Evolutionary conservation across 129 eudicot genomes (phyloP).

Genomic region (Escallonia herrerae): DNA sequence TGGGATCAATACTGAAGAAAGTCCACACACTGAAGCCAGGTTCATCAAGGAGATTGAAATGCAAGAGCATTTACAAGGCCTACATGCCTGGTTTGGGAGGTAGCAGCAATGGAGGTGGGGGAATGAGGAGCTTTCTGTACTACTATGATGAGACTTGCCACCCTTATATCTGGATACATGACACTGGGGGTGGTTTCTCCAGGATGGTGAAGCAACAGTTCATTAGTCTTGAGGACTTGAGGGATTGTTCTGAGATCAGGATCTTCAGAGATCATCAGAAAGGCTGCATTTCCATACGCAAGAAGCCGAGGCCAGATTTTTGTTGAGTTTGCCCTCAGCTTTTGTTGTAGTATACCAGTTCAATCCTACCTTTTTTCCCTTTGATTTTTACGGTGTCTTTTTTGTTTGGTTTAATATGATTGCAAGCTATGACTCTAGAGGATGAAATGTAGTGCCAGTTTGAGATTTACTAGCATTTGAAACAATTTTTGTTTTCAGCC

Average conservation of each 20-base stretch:
- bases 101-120: slow-evolving; percentile 23
- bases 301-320: slow-evolving; percentile 58
- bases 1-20: slow-evolving; percentile 71
- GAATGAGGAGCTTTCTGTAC: slow-evolving; percentile 48
- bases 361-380: too few relatives aligned
- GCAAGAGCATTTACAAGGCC: slow-evolving; percentile 76
- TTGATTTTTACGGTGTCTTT: background rate
- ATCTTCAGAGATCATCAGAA: slow-evolving; percentile 74
- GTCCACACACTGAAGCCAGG: slow-evolving; percentile 74
- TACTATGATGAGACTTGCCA: slow-evolving; percentile 83
- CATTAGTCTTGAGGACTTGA: slow-evolving; percentile 79
- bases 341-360: too few relatives aligned
- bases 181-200: slow-evolving; percentile 54
- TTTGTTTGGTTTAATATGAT: too few relatives aligned
- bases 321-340: slow-evolving; percentile 33
- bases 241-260: slow-evolving; percentile 80
- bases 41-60: slow-evolving; percentile 66
- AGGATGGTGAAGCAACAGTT: slow-evolving; percentile 90
- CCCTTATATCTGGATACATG: slow-evolving; percentile 83
- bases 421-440: background rate
- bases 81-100: slow-evolving; percentile 52
- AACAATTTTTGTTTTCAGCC: too few relatives aligned
- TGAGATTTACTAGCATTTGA: background rate
- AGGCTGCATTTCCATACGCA: slow-evolving; percentile 73
- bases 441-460: background rate